phyloP scores from a whole-genome alignment of 768 basidiomycete genomes.

The Tricholoma terreum region DNA sequence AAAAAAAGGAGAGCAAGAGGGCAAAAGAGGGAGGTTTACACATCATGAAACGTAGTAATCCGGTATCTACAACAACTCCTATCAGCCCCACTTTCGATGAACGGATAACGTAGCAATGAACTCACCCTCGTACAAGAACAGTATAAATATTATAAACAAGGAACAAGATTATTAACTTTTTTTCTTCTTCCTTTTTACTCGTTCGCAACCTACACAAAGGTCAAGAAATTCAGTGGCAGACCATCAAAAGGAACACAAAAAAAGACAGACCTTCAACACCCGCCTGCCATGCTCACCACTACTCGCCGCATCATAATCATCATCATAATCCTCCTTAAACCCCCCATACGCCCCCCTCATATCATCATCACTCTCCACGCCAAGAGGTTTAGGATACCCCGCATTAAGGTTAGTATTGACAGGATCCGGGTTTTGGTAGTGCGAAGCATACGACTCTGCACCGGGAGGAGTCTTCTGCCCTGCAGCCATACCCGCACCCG shows the following conservation, averaged over 20 bases:
- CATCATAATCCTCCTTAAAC: constrained; percentile 22
- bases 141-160: too few relatives aligned
- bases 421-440: not conserved
- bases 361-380: constrained; percentile 13
- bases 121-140: too few relatives aligned
- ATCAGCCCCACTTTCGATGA: too few relatives aligned
- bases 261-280: constrained; percentile 32
- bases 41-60: too few relatives aligned
- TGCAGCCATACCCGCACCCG: not conserved
- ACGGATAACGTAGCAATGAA: too few relatives aligned
- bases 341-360: constrained; percentile 33
- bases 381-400: not conserved
- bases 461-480: not conserved
- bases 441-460: constrained; percentile 10
- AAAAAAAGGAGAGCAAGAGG: too few relatives aligned
- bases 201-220: not conserved
- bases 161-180: too few relatives aligned
- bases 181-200: not conserved
- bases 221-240: not conserved
- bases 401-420: not conserved
- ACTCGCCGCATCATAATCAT: constrained; percentile 17
- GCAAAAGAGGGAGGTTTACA: too few relatives aligned
- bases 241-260: not conserved
- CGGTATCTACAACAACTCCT: too few relatives aligned
- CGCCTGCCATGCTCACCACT: constrained; percentile 20